Evolutionary conservation across 176 grass and related monocot genomes (phyloP).

Genomic region (Oryza brachyantha): DNA sequence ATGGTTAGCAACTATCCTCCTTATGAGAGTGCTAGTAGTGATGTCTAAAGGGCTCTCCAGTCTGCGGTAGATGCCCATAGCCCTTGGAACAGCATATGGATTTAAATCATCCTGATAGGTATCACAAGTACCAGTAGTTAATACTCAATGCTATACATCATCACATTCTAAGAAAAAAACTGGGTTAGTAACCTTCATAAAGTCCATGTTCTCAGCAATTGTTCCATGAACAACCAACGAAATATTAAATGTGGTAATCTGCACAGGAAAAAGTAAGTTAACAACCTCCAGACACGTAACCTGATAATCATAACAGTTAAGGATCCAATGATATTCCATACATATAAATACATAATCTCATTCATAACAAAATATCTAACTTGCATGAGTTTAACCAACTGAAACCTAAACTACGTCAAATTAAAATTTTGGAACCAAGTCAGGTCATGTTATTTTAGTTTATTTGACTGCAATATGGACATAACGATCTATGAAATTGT

Average conservation of each 20-base stretch:
- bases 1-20: conserved; percentile 94
- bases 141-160: conserved; percentile 8
- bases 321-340: neutral
- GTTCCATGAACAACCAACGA: conserved; percentile 77
- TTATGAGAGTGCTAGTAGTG: conserved; percentile 95
- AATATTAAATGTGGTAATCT: conserved; percentile 92
- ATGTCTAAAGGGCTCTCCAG: conserved; percentile 82
- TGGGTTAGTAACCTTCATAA: conserved; percentile 41
- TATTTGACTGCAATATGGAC: neutral
- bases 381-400: conserved; percentile 9
- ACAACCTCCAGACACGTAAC: neutral
- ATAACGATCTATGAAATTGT: neutral
- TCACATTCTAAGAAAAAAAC: neutral
- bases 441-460: neutral
- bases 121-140: neutral
- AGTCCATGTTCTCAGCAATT: conserved; percentile 88
- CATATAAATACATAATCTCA: neutral
- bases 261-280: conserved; percentile 20
- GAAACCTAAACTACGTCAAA: neutral
- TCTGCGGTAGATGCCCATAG: conserved; percentile 69
- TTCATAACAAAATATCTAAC: conserved; percentile 11
- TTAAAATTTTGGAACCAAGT: neutral
- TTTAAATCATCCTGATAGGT: conserved; percentile 73
- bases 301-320: neutral
- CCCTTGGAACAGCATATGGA: conserved; percentile 81